Conservation (phyloP, 202 grass and related monocot species). For the Panicum virgatum region DNA sequence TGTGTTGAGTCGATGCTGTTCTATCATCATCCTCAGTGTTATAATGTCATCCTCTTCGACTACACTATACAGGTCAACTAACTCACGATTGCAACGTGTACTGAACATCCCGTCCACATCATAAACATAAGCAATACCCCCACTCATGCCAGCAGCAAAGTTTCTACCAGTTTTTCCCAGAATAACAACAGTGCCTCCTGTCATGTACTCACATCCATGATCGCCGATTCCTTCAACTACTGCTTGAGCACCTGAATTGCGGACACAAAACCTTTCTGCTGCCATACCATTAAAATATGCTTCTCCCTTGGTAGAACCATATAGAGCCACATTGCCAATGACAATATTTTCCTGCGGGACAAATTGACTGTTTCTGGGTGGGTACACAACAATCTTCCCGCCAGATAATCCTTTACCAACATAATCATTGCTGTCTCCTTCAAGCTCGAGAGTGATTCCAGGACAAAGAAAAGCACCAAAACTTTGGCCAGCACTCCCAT, state of each 20-base stretch:
- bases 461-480: slow-evolving; percentile 64
- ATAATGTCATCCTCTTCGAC: slow-evolving; percentile 58
- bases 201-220: slow-evolving; percentile 85
- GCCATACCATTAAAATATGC: slow-evolving; percentile 73
- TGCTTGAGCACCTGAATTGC: slow-evolving; percentile 73
- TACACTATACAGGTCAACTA: slow-evolving; percentile 54
- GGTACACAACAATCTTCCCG: slow-evolving; percentile 67
- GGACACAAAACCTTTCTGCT: slow-evolving; percentile 66
- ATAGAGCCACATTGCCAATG: slow-evolving; percentile 70
- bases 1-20: slow-evolving; percentile 61
- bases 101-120: slow-evolving; percentile 58
- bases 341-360: slow-evolving; percentile 58
- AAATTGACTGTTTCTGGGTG: slow-evolving; percentile 57
- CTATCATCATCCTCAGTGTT: slow-evolving; percentile 57
- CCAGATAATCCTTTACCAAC: slow-evolving; percentile 80
- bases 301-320: slow-evolving; percentile 65
- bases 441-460: slow-evolving; percentile 67
- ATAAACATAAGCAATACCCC: slow-evolving; percentile 63
- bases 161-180: slow-evolving; percentile 72
- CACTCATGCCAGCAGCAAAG: slow-evolving; percentile 73
- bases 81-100: slow-evolving; percentile 48
- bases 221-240: slow-evolving; percentile 72
- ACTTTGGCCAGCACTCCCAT: slow-evolving; percentile 64
- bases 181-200: slow-evolving; percentile 62
- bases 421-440: slow-evolving; percentile 79